phyloP scores from a whole-genome alignment of 148 eudicot genomes.

The Chenopodium quinoa region DNA sequence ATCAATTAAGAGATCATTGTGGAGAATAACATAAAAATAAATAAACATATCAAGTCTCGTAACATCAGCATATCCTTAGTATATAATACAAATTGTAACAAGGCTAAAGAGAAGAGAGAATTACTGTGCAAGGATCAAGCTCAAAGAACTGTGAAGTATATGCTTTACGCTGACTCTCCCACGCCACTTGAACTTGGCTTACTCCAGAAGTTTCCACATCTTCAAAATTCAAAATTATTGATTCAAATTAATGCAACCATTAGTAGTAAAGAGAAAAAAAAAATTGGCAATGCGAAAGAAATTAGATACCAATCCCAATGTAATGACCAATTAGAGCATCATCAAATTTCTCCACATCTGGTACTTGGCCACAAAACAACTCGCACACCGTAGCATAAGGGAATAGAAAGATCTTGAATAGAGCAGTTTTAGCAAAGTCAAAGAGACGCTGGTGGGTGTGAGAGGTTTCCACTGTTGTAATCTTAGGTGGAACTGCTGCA shows the following conservation, averaged over 20 bases:
- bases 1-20: too few relatives aligned
- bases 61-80: too few relatives aligned
- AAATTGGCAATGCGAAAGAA: not conserved
- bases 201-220: slow-evolving; percentile 77
- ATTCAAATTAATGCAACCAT: not conserved
- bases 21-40: too few relatives aligned
- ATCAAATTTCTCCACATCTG: slow-evolving; percentile 74
- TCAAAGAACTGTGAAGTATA: slow-evolving; percentile 72
- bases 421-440: slow-evolving; percentile 77
- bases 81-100: not conserved
- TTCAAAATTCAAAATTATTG: not conserved
- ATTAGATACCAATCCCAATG: slow-evolving; percentile 74
- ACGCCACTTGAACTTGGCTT: slow-evolving; percentile 62
- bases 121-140: slow-evolving; percentile 82
- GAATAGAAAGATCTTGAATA: slow-evolving; percentile 73
- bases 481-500: not conserved
- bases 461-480: slow-evolving; percentile 23
- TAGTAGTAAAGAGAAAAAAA: not conserved
- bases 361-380: slow-evolving; percentile 68
- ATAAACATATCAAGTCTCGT: too few relatives aligned
- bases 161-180: slow-evolving; percentile 83
- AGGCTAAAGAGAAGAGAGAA: not conserved
- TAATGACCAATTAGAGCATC: slow-evolving; percentile 83
- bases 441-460: slow-evolving; percentile 58
- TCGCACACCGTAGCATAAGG: slow-evolving; percentile 92